Percentiles rank a stretch among this genome's conserved stretches.
phyloP scores from a whole-genome alignment of 2,329 filamentous ascomycete species.

The Scolecobasidium constrictum region DNA sequence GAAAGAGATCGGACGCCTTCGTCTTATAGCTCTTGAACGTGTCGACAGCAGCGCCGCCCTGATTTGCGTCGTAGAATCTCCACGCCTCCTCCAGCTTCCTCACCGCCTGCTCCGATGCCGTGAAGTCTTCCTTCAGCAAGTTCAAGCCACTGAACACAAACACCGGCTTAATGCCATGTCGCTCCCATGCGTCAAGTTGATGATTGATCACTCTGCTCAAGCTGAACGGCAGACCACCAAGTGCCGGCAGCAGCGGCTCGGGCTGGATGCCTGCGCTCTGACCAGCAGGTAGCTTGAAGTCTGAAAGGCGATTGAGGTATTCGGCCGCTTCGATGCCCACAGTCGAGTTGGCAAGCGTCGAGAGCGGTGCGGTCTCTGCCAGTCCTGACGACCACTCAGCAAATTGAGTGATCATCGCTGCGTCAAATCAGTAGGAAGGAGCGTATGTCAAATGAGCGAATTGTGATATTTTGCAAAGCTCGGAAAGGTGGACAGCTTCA shows the following conservation, averaged over 20 bases:
- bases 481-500: no score
- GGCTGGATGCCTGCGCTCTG: slow-evolving; percentile 42
- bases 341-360: slow-evolving; percentile 61
- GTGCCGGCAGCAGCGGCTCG: slow-evolving; percentile 79
- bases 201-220: slow-evolving; percentile 64
- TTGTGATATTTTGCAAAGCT: no score
- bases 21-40: slow-evolving; percentile 55
- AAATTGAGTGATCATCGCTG: slow-evolving; percentile 35
- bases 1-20: slow-evolving; percentile 58
- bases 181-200: slow-evolving; percentile 63
- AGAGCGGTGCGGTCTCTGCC: slow-evolving; percentile 48
- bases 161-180: slow-evolving; percentile 60
- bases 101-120: slow-evolving; percentile 50
- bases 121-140: slow-evolving; percentile 54
- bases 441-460: no score
- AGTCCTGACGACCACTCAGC: slow-evolving; percentile 47
- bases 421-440: no score
- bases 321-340: slow-evolving; percentile 84
- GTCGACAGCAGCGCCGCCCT: slow-evolving; percentile 69
- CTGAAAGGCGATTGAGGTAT: slow-evolving; percentile 72
- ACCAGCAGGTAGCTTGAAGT: slow-evolving; percentile 34
- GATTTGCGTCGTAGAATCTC: slow-evolving; percentile 71
- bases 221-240: slow-evolving; percentile 77
- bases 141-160: slow-evolving; percentile 91
- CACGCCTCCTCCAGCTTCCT: slow-evolving; percentile 70